Base-by-base conservation (phyloP, 257 asterid genomes). In the Salvia rosmarinus region DNA sequence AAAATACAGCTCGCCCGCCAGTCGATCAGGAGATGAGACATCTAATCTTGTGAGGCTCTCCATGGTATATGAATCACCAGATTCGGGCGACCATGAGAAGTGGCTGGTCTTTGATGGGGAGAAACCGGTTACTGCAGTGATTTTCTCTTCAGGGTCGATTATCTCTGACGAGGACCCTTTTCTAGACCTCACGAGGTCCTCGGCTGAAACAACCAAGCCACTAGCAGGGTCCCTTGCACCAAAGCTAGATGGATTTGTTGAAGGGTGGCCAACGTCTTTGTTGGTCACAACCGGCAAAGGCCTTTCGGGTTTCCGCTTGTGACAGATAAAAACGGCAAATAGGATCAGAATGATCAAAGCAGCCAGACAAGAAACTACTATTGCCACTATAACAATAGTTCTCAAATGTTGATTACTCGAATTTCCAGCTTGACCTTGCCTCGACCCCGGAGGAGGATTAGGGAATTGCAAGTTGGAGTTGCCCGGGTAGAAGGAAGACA, bases 81-180 rank as follows among this genome's bases (percentile, higher is more conserved):
- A 91, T 73, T 83, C 96, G 0, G 99, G 98, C 0, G 99, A 94
- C 98, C 96, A 91, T 28, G 96, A 91, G 79, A 88, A 84, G 66
- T 83, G 95, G 85, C 98, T 88, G 11, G 78, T 77, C 78, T 94
- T 94, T 4, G 96, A 84, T 56, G 99, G 99, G 64, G 98, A 91
- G 80, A 91, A 84, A 59, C 96, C 98, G 2, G 93, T 85, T 25
- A 81, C 63, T 1, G 85, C 89, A 4, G 86, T 87, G 77, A 78
- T 50, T 82, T 93, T 90, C 80, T 89, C 96, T 37, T 87, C 96
- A 2, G 95, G 88, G 28, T 85, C 88, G 17, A 87, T 88, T 12
- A 90, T 81, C 78, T 85, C 95, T 0, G 91, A 83, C 1, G 94
- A 87, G 2, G 90, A 83, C 17, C 91, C 89, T 75, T 90, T 90